phyloP scores from a whole-genome alignment of 441 rosid genomes.

The Gossypium davidsonii region DNA sequence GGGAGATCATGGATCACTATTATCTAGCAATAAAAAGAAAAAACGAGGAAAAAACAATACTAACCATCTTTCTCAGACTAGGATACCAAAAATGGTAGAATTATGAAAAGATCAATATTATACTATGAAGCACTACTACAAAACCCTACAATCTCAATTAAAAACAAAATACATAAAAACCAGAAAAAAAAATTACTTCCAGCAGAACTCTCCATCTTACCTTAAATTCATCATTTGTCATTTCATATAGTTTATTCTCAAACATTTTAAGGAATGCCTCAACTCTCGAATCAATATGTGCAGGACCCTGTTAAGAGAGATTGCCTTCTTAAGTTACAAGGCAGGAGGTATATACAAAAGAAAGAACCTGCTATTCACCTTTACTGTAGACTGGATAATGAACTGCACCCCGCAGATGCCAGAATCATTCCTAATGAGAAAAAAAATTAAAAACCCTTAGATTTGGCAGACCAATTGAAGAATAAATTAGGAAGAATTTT shows the following conservation, averaged over 20 bases:
- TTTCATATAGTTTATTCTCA: slow-evolving; percentile 56
- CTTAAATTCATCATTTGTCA: slow-evolving; percentile 73
- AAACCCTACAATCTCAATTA: not conserved
- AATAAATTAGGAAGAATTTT: not conserved
- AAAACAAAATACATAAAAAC: not conserved
- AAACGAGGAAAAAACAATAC: not conserved
- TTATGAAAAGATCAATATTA: not conserved
- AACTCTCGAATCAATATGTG: slow-evolving; percentile 65
- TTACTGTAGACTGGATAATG: slow-evolving; percentile 75
- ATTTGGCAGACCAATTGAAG: not conserved
- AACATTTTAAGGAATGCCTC: slow-evolving; percentile 67
- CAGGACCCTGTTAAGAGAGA: slow-evolving; percentile 54
- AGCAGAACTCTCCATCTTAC: slow-evolving; percentile 31
- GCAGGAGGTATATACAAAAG: slow-evolving; percentile 8
- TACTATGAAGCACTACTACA: not conserved
- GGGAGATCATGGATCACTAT: not conserved
- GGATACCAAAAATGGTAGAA: not conserved
- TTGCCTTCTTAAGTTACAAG: not conserved
- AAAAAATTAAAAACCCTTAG: slow-evolving; percentile 10
- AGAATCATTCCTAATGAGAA: slow-evolving; percentile 38
- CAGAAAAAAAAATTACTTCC: not conserved
- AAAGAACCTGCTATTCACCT: slow-evolving; percentile 35
- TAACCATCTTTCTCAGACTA: no score
- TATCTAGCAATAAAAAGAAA: not conserved
- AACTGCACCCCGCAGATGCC: slow-evolving; percentile 70